Base-by-base conservation (phyloP, 495 filamentous ascomycete genomes). In the Penicillium macrosclerotiorum region DNA sequence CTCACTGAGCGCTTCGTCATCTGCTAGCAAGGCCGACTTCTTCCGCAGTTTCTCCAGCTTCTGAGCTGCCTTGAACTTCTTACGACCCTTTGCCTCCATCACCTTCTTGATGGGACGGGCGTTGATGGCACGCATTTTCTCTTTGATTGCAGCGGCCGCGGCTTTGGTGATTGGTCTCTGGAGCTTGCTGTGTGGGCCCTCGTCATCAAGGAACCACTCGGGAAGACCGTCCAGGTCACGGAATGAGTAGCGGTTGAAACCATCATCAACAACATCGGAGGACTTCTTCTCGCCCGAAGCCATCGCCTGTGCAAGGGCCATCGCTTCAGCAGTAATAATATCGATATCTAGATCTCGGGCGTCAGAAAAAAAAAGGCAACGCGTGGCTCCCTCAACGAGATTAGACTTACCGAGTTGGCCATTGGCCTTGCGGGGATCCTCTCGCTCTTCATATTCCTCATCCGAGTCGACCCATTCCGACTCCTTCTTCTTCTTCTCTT, bases 51-150 rank as follows among this genome's bases (percentile, higher is more conserved):
- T 95, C 79, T 97, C 94, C 32, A 99, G 67, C 44, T 78, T 75
- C 71, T 92, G 86, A 0, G 88, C 90, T 16, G 90, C 86, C 78
- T 93, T 94, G 65, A 95, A 86, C 77, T 95, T 96, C 80, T 97
- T 97, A 32, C 93, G 77, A 23, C 89, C 91, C 68, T 91, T 89
- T 17, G 93, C 93, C 65, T 99, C 93, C 53, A 88, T 83, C 14
- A 99, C 93, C 74, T 99, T 99, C 82, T 99, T 99, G 80, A 97
- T 97, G 0, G 93, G 93, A 26, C 93, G 83, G 9, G 92, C 93
- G 63, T 99, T 99, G 50, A 96, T 80, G 2, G 94, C 90, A 4
- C 91, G 86, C 59, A 85, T 64, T 74, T 97, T 97, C 57, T 96
- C 93, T 65, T 90, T 89, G 73, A 97, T 95, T n/a, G 93, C 93